phyloP scores from a whole-genome alignment of 345 rosid species.

The Corchorus olitorius region DNA sequence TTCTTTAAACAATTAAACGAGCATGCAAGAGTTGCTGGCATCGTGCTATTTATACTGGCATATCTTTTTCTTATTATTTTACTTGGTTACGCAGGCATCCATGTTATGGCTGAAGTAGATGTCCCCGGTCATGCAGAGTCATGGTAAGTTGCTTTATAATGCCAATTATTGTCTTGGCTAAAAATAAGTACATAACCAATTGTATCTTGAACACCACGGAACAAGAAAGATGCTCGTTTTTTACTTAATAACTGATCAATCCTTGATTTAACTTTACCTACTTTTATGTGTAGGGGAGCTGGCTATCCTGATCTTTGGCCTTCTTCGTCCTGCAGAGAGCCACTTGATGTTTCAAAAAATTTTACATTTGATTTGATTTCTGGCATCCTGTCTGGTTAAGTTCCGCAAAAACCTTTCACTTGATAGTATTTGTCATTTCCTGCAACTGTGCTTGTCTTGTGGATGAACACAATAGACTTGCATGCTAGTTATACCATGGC shows the following conservation, averaged over 20 bases:
- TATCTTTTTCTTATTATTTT: slow-evolving; percentile 14
- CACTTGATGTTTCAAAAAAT: slow-evolving; percentile 84
- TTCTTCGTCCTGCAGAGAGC: slow-evolving; percentile 84
- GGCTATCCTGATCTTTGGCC: slow-evolving; percentile 99
- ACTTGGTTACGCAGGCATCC: slow-evolving; percentile 61
- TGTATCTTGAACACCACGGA: not conserved
- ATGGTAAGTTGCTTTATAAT: slow-evolving; percentile 51
- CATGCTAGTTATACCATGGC: slow-evolving; percentile 3
- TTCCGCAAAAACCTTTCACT: slow-evolving; percentile 9
- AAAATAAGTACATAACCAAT: not conserved
- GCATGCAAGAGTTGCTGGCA: not conserved
- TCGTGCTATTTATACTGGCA: not conserved
- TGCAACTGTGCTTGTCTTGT: not conserved
- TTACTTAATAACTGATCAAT: not conserved
- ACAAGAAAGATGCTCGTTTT: not conserved
- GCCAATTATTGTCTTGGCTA: slow-evolving; percentile 2
- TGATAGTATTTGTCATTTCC: not conserved
- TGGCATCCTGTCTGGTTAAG: slow-evolving; percentile 77
- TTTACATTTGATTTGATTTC: slow-evolving; percentile 82
- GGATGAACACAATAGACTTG: not conserved
- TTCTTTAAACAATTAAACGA: not conserved
- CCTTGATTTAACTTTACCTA: slow-evolving; percentile 21
- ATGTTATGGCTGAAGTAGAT: slow-evolving; percentile 93
- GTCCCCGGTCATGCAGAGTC: slow-evolving; percentile 99
- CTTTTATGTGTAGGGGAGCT: slow-evolving; percentile 65